Evolutionary conservation across 495 filamentous ascomycete genomes (phyloP), one percentile per base, ranked within the genome.

Genomic region (Aspergillus hancockii): DNA sequence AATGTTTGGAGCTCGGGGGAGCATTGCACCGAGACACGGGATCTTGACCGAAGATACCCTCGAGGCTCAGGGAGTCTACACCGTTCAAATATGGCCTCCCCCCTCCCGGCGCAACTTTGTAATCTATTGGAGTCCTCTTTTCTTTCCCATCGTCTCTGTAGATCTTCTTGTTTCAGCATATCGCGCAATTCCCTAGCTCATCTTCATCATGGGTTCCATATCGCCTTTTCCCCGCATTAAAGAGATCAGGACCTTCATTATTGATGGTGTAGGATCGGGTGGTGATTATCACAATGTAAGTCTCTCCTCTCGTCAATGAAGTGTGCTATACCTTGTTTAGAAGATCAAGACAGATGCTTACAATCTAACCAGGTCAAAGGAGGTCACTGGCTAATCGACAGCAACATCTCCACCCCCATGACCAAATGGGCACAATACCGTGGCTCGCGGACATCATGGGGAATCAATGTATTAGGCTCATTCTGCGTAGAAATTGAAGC

Each of bases 401-500:
- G 88, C 57, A 87, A 90, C 58, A 97, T 97, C 68, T 90, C 92
- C 0, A 96, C 90, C 14, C 92, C 92, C 0, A 95, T 93, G 84
- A 92, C 92, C 40, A 78, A 83, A 66, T 97, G 91, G 83, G 89
- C 92, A 58, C 77, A 93, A 63, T 97, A 96, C 73, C 85, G 92
- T 49, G 82, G 86, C 45, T 95, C 92, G 34, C 79, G 92, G 54
- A 96, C 92, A 40, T 93, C 88, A 64, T 97, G 92, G 91, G 92
- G 92, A 25, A 96, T 97, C 80, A 97, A 97, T 63, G 92, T 96
- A 9, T 73, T 97, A 58, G 92, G 92, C 19, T 96, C 92, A 2
- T 95, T 97, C 79, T 93, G 90, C 61, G 84, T 97, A n/a, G 91
- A 96, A 70, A 86, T 96, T 46, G 91, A 93, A 66, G 89, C 89